phyloP scores from a whole-genome alignment of 768 basidiomycete genomes.

The Lactarius evosmus region DNA sequence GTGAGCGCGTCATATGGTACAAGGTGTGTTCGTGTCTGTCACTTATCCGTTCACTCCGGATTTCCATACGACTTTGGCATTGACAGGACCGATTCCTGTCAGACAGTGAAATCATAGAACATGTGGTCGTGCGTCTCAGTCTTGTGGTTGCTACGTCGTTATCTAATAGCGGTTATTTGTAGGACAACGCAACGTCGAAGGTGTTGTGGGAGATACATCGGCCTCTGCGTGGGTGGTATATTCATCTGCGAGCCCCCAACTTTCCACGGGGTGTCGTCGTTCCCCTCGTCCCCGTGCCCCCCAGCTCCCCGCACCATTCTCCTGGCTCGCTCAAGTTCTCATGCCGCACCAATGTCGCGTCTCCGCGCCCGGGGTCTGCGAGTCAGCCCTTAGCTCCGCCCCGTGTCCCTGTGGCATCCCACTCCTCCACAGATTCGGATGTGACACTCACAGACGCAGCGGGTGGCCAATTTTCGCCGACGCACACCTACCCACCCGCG shows the following conservation, averaged over 20 bases:
- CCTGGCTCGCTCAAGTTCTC: slow-evolving; percentile 38
- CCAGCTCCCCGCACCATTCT: slow-evolving; percentile 33
- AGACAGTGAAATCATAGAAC: slow-evolving; percentile 73
- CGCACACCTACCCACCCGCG: slow-evolving; percentile 40
- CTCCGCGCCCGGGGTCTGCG: neutral
- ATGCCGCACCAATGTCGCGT: slow-evolving; percentile 35
- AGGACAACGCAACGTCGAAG: slow-evolving; percentile 67
- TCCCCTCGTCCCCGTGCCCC: slow-evolving; percentile 36
- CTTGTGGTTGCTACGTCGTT: neutral
- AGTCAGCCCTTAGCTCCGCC: slow-evolving; percentile 7
- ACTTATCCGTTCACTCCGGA: neutral
- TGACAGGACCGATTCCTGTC: slow-evolving; percentile 67
- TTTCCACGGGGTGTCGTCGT: slow-evolving; percentile 55
- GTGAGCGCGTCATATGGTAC: slow-evolving; percentile 64
- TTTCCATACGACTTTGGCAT: slow-evolving; percentile 25
- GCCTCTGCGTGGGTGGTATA: slow-evolving; percentile 82
- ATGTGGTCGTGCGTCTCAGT: slow-evolving; percentile 55
- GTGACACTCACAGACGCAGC: slow-evolving; percentile 31
- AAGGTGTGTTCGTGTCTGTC: slow-evolving; percentile 55
- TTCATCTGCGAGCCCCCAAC: slow-evolving; percentile 65
- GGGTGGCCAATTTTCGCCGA: slow-evolving; percentile 24
- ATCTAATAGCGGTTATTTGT: neutral
- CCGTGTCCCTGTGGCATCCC: slow-evolving; percentile 14
- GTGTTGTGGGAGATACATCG: slow-evolving; percentile 76
- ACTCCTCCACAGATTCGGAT: slow-evolving; percentile 33